Percentiles rank a stretch among this genome's conserved stretches.
These are phyloP conservation scores for Russula sp. DNA, from an alignment of 768 basidiomycete species.

Conservation along the genomic window DNA sequence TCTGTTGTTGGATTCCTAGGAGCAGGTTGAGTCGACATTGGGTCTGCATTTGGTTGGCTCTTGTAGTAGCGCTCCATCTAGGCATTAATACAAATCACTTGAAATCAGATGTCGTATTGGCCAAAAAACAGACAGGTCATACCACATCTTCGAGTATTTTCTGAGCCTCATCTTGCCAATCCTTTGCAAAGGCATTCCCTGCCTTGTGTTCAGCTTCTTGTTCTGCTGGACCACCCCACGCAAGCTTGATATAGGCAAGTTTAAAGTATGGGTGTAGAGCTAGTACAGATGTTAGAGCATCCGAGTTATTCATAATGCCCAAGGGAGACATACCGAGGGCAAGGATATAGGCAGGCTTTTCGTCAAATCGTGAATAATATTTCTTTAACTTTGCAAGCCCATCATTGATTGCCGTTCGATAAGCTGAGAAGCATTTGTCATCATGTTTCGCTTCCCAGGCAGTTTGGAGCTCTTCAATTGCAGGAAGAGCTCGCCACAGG, in stretches of 20 bases:
- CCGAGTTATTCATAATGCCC: not conserved
- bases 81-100: not conserved
- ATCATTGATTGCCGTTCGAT: slow-evolving; percentile 23
- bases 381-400: slow-evolving; percentile 16
- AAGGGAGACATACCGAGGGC: not conserved
- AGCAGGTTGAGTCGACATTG: not conserved
- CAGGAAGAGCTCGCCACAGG: slow-evolving; percentile 28
- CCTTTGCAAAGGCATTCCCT: slow-evolving; percentile 16
- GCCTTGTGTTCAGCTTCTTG: slow-evolving; percentile 16
- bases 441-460: not conserved
- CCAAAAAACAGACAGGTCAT: not conserved
- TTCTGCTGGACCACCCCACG: slow-evolving; percentile 30
- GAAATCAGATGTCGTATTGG: too few species aligned
- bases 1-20: not conserved
- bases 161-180: slow-evolving; percentile 23
- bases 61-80: not conserved
- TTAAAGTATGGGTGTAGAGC: slow-evolving; percentile 17
- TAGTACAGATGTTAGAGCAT: not conserved
- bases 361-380: slow-evolving; percentile 18
- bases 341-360: not conserved
- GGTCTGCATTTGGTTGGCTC: not conserved
- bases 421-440: slow-evolving; percentile 18
- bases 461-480: slow-evolving; percentile 27
- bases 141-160: slow-evolving; percentile 17
- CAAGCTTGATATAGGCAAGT: slow-evolving; percentile 25